phyloP scores from a whole-genome alignment of 352 stramenopile species.

The Elongisporangium undulatum region DNA sequence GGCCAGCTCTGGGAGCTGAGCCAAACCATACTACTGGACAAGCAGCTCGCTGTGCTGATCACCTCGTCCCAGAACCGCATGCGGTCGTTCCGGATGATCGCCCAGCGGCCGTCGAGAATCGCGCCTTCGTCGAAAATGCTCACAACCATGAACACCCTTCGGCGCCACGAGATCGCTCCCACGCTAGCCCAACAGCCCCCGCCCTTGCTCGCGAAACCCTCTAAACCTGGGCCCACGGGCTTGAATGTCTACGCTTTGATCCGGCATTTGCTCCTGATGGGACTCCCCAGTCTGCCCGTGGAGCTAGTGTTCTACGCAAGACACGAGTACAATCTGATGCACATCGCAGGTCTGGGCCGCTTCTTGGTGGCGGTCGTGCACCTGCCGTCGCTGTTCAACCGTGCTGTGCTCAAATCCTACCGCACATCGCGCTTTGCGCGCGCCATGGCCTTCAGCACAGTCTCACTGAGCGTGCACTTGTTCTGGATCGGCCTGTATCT shows the following conservation, averaged over 20 bases:
- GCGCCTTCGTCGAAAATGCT: conserved; percentile 2
- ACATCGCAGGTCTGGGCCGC: conserved; percentile 10
- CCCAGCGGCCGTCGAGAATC: conserved; percentile 5
- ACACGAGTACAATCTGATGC: conserved; percentile 13
- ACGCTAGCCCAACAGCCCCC: not conserved
- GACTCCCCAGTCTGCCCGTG: conserved; percentile 1
- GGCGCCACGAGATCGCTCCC: not conserved
- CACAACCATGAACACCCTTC: not conserved
- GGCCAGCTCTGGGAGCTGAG: conserved; percentile 8
- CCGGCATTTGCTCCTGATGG: not conserved
- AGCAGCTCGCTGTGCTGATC: not conserved
- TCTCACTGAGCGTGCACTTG: conserved; percentile 9
- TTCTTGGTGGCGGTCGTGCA: conserved; percentile 4
- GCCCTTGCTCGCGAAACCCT: too few species aligned
- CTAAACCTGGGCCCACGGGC: too few species aligned
- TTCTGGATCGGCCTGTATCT: conserved; percentile 18
- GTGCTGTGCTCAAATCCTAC: conserved; percentile 4
- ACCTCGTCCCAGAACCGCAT: not conserved
- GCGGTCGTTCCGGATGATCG: not conserved
- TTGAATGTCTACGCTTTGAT: too few species aligned
- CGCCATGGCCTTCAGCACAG: conserved; percentile 13
- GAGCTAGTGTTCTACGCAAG: conserved; percentile 5
- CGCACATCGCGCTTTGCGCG: conserved; percentile 8
- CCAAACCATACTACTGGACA: conserved; percentile 4
- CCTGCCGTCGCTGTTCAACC: conserved; percentile 4